These are phyloP conservation scores for Marsdenia floribunda DNA, from an alignment of 257 asterid genomes.

Conservation along the genomic window DNA sequence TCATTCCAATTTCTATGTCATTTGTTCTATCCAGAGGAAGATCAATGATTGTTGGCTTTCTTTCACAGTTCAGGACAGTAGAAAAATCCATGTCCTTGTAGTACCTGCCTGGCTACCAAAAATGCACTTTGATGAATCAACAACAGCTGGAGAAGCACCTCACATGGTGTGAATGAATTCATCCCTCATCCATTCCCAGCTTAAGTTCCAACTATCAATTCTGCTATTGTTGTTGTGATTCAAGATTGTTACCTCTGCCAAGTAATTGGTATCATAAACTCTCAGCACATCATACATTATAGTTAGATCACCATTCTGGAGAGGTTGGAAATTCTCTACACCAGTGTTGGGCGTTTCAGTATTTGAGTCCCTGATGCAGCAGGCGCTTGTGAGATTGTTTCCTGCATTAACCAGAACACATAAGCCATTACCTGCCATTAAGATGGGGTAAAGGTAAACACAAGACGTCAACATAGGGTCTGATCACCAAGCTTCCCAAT, in stretches of 20 bases:
- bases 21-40: constrained; percentile 52
- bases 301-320: constrained; percentile 46
- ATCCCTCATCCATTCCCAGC: constrained; percentile 66
- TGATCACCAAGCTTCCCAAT: too few relatives aligned
- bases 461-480: too few relatives aligned
- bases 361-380: constrained; percentile 38
- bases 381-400: constrained; percentile 23
- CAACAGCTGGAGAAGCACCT: constrained; percentile 51
- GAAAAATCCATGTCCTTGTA: constrained; percentile 44
- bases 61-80: constrained; percentile 40
- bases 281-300: constrained; percentile 53
- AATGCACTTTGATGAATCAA: constrained; percentile 47
- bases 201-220: constrained; percentile 50
- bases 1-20: constrained; percentile 48
- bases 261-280: constrained; percentile 39
- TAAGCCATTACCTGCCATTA: neutral
- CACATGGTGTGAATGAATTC: constrained; percentile 60
- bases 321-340: constrained; percentile 21
- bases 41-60: constrained; percentile 52
- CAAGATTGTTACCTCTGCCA: constrained; percentile 56
- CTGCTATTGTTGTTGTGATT: constrained; percentile 49
- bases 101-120: constrained; percentile 43
- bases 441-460: too few relatives aligned
- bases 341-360: constrained; percentile 25
- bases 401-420: constrained; percentile 25